Evolutionary conservation across 2,329 filamentous ascomycete species (phyloP), one percentile per base, ranked within the genome.

Genomic region (Colletotrichum sublineola): DNA sequence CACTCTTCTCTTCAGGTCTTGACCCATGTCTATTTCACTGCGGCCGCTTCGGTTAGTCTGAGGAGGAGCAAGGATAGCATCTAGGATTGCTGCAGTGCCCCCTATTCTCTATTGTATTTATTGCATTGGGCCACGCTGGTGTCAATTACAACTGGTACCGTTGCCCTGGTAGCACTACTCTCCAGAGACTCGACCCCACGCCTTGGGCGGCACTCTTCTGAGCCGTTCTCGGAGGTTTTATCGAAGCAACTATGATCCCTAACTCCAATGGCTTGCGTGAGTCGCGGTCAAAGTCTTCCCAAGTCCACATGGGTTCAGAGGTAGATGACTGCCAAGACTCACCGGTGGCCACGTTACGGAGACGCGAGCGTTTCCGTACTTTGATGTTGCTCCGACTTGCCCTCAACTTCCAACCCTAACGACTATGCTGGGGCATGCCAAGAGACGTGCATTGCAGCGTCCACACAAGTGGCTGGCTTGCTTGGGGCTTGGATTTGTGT

Each of bases 391-490:
- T 53, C 52, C 46, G 36, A 29, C 58, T 33, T n/a, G 33, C 33
- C 44, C 46, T 33, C 53, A 12, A 60, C 24, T 11, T 33, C 48
- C 52, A 46, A 40, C 58, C 61, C 36, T 48, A 33, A 46, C 5
- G 46, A 20, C 20, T 24, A 24, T 42, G 24, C 55, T 20, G n/a
- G 40, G 68, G 29, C 56, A 58, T 31, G 52, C 58, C 58, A 38
- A 58, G 58, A 53, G 52, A 31, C 65, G 69, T 56, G 12, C 38
- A 11, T 46, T 58, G 15, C 36, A 56, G n/a, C 18, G 44, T 42
- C 53, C 53, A 46, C 57, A 63, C n/a, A 14, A 40, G n/a, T 42
- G 38, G 50, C 7, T 44, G 29, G 33, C 33, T 24, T 24, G 24
- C 42, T 18, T 20, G 63, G n/a, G 42, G 18, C 40, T 31, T 38